Base-by-base conservation (phyloP, 768 basidiomycete genomes). In the Trametes cinnabarina region DNA sequence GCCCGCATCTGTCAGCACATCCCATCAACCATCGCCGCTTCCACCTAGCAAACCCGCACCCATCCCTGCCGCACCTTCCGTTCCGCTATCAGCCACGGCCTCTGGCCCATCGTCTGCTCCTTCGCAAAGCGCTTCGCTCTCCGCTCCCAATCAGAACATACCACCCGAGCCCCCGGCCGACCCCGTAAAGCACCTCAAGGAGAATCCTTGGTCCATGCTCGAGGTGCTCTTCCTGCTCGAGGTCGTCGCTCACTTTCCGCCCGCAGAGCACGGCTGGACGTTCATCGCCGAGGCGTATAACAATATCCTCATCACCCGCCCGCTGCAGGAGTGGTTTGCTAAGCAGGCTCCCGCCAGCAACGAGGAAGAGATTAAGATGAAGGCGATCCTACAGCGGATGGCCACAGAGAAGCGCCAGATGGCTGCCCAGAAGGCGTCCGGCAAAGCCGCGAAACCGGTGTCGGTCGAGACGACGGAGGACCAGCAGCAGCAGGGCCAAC, bases 231-330 rank as follows among this genome's bases (percentile, higher is more conserved):
- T 61, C 20, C 50, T 64, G 20, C 52, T 64, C 26, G 56, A 61
- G 32, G 48, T 64, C 34, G 54, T 56, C 17, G 39, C 63, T 3
- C 53, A 61, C 30, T 61, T 55, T 46, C 60, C 59, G 14, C 60
- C 63, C 22, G 40, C 49, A 0, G 51, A 55, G 11, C 49, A 61
- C 50, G 57, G 53, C 8, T 64, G 63, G 63, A 26, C n/a, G 10
- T 58, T 51, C 50, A 48, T 61, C 54, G 47, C 63, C 12, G 63
- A 64, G 25, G 56, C 56, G 25, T 64, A 64, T 50, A 64, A 64
- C 53, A 61, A 61, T 32, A 42, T 61, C 28, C 53, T 64, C 44
- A 64, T 64, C 57, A 55, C 53, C 15, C 59, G 48, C 22, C 59
- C 55, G 11, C 34, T 64, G 17, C 59, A 61, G 30, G 57, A 57